Conservation (phyloP, 176 grass and related monocot species). For the Zoysia pacifica region DNA sequence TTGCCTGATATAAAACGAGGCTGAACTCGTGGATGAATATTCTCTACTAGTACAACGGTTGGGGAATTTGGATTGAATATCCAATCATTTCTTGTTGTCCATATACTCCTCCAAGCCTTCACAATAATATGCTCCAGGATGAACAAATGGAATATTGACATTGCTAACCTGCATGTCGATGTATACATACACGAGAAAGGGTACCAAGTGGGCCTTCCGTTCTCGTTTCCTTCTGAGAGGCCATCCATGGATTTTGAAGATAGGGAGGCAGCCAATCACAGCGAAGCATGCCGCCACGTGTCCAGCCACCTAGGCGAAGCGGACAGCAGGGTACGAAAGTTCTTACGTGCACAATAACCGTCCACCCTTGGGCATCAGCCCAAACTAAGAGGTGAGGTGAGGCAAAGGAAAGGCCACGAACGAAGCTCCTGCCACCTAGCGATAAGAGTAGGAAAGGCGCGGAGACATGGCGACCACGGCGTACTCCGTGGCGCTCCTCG, state of each 20-base stretch:
- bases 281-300: conserved; percentile 46
- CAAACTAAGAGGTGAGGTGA: background rate
- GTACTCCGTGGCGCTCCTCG: conserved; percentile 73
- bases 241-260: conserved; percentile 57
- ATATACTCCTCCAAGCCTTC: background rate
- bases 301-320: conserved; percentile 5
- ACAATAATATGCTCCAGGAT: background rate
- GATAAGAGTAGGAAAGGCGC: conserved; percentile 32
- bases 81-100: background rate
- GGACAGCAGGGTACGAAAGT: conserved; percentile 16
- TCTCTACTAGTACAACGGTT: too few relatives aligned
- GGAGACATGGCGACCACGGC: conserved; percentile 60
- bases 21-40: too few relatives aligned
- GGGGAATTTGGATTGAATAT: background rate
- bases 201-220: conserved; percentile 8
- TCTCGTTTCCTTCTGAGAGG: conserved; percentile 1
- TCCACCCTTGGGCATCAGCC: background rate
- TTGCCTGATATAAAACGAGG: too few relatives aligned
- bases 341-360: conserved; percentile 20
- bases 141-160: background rate
- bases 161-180: background rate
- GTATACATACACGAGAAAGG: background rate
- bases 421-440: conserved; percentile 13
- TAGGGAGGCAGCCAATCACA: conserved; percentile 63
- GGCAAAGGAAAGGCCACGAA: conserved; percentile 42